phyloP scores from a whole-genome alignment of 257 asterid genomes.

The Anisodus acutangulus region DNA sequence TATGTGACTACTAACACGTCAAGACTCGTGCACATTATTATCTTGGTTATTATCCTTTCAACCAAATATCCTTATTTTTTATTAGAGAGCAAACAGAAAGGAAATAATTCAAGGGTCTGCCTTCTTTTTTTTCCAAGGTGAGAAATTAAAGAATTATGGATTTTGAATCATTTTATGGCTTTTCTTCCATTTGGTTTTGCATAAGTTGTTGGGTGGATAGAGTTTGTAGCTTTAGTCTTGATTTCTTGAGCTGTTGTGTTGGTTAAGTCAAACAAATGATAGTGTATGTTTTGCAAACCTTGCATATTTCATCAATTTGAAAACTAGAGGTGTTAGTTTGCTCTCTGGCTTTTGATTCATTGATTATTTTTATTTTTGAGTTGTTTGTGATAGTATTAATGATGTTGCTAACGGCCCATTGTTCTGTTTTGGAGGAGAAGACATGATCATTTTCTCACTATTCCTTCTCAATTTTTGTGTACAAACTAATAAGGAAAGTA shows the following conservation, averaged over 20 bases:
- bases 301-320: not conserved
- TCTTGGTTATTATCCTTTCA: not conserved
- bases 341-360: too few species aligned
- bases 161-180: not conserved
- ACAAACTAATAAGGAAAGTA: too few species aligned
- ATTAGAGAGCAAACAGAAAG: not conserved
- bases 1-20: slow-evolving; percentile 28
- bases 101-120: not conserved
- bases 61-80: not conserved
- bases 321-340: not conserved
- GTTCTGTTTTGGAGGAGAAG: not conserved
- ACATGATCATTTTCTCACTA: not conserved
- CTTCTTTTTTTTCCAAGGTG: slow-evolving; percentile 25
- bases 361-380: not conserved
- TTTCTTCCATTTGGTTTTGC: slow-evolving; percentile 8
- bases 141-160: not conserved
- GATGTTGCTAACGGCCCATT: too few species aligned
- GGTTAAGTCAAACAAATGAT: not conserved
- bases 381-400: too few species aligned
- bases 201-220: not conserved
- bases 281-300: not conserved
- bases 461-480: not conserved
- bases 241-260: slow-evolving; percentile 9
- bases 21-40: slow-evolving; percentile 20
- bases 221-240: not conserved